A percentile compares a stretch with the other conserved stretches of the same genome.
These are phyloP conservation scores for Entoloma clypeatum DNA, from an alignment of 1,284 basidiomycete species.

Conservation along the genomic window DNA sequence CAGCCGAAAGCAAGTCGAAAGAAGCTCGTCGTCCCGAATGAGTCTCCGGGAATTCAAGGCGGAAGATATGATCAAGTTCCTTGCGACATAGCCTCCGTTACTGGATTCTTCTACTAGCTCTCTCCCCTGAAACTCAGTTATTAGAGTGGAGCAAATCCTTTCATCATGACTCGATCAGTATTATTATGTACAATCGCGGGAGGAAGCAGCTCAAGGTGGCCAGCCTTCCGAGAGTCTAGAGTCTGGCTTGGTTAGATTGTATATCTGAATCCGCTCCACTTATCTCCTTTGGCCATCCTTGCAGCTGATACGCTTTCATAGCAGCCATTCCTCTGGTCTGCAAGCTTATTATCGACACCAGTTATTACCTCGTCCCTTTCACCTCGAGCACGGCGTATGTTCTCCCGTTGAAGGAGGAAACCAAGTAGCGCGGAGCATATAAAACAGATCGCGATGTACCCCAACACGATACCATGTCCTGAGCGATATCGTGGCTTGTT, in stretches of 20 bases:
- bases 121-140: no score
- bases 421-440: conserved; percentile 46
- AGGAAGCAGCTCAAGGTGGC: no score
- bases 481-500: conserved; percentile 66
- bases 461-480: conserved; percentile 56
- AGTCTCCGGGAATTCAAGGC: no score
- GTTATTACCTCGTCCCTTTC: conserved; percentile 65
- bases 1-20: no score
- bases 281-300: conserved; percentile 50
- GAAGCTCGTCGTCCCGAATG: no score
- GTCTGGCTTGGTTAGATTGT: conserved; percentile 25
- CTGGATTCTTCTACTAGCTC: no score
- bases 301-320: conserved; percentile 47
- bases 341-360: conserved; percentile 36
- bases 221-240: background rate
- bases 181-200: no score
- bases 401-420: conserved; percentile 53
- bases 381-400: conserved; percentile 56
- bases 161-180: no score
- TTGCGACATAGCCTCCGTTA: no score
- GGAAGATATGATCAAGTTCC: no score
- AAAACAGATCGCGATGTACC: conserved; percentile 62
- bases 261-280: conserved; percentile 61
- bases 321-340: conserved; percentile 39
- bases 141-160: no score